These are phyloP conservation scores for Cercospora sp. DNA, from an alignment of 2,329 filamentous ascomycete genomes.

Conservation along the genomic window DNA sequence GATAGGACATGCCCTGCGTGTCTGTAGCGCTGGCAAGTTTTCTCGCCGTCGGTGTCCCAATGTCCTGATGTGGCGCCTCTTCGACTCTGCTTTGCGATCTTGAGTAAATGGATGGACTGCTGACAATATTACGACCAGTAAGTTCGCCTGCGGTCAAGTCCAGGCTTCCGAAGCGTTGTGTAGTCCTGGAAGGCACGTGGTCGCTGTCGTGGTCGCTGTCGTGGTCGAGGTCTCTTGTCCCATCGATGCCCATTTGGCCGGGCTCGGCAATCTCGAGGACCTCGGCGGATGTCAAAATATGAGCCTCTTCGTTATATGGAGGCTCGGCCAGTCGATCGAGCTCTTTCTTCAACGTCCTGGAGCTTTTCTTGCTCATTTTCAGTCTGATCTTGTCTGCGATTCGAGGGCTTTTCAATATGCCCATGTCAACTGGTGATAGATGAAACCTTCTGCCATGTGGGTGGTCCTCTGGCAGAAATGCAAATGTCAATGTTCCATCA, in stretches of 20 bases:
- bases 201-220: neutral
- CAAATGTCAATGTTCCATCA: slow-evolving; percentile 7
- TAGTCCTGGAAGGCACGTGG: neutral
- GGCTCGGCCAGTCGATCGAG: slow-evolving; percentile 13
- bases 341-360: slow-evolving; percentile 15
- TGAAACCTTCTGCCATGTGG: slow-evolving; percentile 16
- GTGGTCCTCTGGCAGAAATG: slow-evolving; percentile 16
- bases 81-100: slow-evolving; percentile 15
- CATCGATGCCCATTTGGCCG: neutral
- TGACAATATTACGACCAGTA: slow-evolving; percentile 4
- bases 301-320: slow-evolving; percentile 15
- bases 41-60: neutral
- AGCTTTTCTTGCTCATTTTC: slow-evolving; percentile 23
- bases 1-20: slow-evolving; percentile 14
- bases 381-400: slow-evolving; percentile 21
- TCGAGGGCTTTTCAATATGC: slow-evolving; percentile 18
- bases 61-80: neutral
- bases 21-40: slow-evolving; percentile 9
- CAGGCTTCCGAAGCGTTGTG: slow-evolving; percentile 11
- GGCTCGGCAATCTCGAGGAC: slow-evolving; percentile 9
- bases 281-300: slow-evolving; percentile 12
- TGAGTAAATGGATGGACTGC: slow-evolving; percentile 17
- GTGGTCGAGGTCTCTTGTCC: neutral
- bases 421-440: slow-evolving; percentile 17
- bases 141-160: neutral